Conservation (phyloP, 805 yeast genomes). For the Cyberlindnera euphorbiae region DNA sequence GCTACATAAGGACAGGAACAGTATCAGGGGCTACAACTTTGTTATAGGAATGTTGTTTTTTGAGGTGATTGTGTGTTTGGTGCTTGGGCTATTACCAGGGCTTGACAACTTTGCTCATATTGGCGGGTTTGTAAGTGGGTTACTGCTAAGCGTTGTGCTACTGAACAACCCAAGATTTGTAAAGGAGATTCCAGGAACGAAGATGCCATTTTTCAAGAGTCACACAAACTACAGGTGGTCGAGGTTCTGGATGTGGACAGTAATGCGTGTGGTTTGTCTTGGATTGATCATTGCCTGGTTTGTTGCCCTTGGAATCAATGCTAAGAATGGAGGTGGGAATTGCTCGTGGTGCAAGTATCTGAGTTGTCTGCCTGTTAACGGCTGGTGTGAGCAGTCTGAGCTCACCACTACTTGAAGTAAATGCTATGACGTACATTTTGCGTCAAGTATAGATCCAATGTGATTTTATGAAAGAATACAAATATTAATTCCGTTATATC, state of each 20-base stretch:
- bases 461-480: neutral
- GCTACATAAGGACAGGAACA: constrained; percentile 46
- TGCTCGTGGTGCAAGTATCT: constrained; percentile 74
- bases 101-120: constrained; percentile 71
- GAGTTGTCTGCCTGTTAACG: constrained; percentile 64
- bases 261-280: constrained; percentile 41
- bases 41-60: constrained; percentile 43
- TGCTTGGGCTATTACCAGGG: constrained; percentile 66
- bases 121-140: constrained; percentile 68
- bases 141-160: constrained; percentile 43
- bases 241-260: constrained; percentile 49
- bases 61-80: constrained; percentile 56
- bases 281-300: constrained; percentile 45
- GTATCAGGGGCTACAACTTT: constrained; percentile 41
- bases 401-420: constrained; percentile 5
- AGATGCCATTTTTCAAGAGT: constrained; percentile 12
- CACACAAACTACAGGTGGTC: constrained; percentile 29
- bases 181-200: constrained; percentile 14
- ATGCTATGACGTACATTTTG: no score
- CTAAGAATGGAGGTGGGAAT: constrained; percentile 43
- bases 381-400: constrained; percentile 59
- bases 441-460: no score
- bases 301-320: constrained; percentile 43
- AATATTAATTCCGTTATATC: no score
- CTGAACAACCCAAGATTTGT: constrained; percentile 52